These are phyloP conservation scores for Diaporthe sp. DNA, from an alignment of 2,329 filamentous ascomycete genomes.

Conservation along the genomic window DNA sequence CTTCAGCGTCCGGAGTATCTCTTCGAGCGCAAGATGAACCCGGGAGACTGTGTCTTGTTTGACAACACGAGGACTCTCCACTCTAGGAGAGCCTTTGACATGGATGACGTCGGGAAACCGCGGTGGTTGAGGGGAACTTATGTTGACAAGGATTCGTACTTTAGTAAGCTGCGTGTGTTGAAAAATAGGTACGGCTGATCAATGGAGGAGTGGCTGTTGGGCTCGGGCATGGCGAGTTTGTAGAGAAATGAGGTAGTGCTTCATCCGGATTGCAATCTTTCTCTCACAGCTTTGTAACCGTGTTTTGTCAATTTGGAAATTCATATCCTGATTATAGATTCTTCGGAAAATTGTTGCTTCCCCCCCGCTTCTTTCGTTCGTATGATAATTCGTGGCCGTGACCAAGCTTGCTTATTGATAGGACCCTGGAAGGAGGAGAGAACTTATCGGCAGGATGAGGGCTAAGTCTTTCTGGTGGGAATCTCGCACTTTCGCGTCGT, in stretches of 20 bases:
- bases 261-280: too few species aligned
- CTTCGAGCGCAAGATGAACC: neutral
- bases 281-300: too few species aligned
- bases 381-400: too few species aligned
- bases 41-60: neutral
- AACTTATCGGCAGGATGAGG: neutral
- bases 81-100: neutral
- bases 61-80: neutral
- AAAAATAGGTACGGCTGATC: neutral
- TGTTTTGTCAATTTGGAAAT: too few species aligned
- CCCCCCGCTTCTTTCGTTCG: too few species aligned
- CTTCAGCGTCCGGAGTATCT: neutral
- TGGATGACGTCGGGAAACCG: neutral
- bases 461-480: neutral
- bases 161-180: neutral
- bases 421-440: neutral
- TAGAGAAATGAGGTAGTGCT: too few species aligned
- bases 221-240: too few species aligned
- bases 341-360: too few species aligned
- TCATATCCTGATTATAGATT: too few species aligned
- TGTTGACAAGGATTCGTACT: conserved; percentile 4
- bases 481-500: neutral
- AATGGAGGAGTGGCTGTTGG: too few species aligned
- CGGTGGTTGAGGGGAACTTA: neutral
- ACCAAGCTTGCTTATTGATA: too few species aligned